Evolutionary conservation across 352 stramenopile genomes (phyloP), one percentile per base, ranked within the genome.

Genomic region (Pelagophyceae sp.): DNA sequence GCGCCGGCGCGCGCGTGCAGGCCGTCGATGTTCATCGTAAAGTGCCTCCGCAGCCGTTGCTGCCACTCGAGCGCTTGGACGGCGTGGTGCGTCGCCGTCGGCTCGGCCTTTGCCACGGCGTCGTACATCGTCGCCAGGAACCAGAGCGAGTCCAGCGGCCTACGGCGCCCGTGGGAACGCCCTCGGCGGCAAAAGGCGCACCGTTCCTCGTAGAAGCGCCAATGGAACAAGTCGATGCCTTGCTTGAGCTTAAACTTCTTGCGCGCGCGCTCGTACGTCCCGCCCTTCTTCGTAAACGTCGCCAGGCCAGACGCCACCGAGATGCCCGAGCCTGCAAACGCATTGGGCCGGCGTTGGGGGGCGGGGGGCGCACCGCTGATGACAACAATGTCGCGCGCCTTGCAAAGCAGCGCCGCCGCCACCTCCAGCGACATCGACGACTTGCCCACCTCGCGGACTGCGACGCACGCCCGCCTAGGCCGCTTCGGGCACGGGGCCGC

Each of bases 1-100:
- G 33, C 67, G 35, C 67, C 67, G 33, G 67, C 67, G 2, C 1
- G 0, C 23, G 5, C 2, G 27, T 74, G 67, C 11, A 74, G 38
- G 11, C 67, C 67, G 67, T 74, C 67, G 67, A 74, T 54, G 38
- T 74, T 74, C 67, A 74, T 58, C 2, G 67, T 74, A 3, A 35
- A 25, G 38, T 74, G 67, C 15, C 67, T 11, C 67, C 19, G 33
- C 2, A 74, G 29, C 11, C 1, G 5, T 11, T 37, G 35, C 1
- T 0, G 1, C 1, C n/a, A 5, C 67, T 74, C 67, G 33, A 74
- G 67, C 1, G 1, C 67, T 1, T n/a, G 11, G 67, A 74, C 35
- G 17, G 67, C 67, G 15, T 19, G 15, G 67, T 74, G 67, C 67
- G 67, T 58, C 37, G 2, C 11, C 67, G 67, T 74, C 67, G 67